Evolutionary conservation across 129 eudicot genomes (phyloP), one percentile per base, ranked within the genome.

Genomic region (Calendula officinalis): DNA sequence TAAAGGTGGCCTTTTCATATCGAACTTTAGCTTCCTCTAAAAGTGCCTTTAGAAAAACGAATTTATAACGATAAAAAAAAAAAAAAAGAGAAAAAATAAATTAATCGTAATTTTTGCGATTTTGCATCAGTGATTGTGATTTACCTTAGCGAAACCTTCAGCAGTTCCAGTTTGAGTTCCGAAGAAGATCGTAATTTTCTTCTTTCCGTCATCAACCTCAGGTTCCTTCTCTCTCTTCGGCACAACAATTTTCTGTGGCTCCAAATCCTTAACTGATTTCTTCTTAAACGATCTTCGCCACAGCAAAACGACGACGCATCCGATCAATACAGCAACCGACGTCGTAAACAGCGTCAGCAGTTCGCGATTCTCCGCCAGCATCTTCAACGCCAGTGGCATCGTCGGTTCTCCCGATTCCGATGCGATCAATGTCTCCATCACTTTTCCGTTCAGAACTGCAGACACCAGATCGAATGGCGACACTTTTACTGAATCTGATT

Each of bases 91-190:
- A 1, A 10, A 9, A 30, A 44, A 11, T 0, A 47, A 7, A 16
- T 42, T 47, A 64, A 17, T 17, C 36, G 40, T 43, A 45, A 67
- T 5, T 11, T 16, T 14, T 36, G 5, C 22, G 33, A 32, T 0
- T 44, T 8, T 59, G 11, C 11, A 10, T 55, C 14, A 15, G 13
- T 10, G 11, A n/a, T 56, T 4, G 7, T 55, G 53, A 0, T 59
- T 59, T 49, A 90, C 97, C 91, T 92, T 92, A 0, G 98, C 98
- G 66, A 92, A 92, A 54, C 98, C 95, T 78, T 92, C 98, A 51
- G 98, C 98, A 0, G 96, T 92, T 34, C 98, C 98, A 4, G 98
- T 92, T 75, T 92, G 98, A 3, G 96, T 85, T 27, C 98, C 98
- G 8, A 74, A 92, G 52, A 92, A 85, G 36, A 92, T 66, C 51